A percentile compares a stretch with the other conserved stretches of the same genome.
Conservation (phyloP, 345 rosid genomes). For the Angophora floribunda region DNA sequence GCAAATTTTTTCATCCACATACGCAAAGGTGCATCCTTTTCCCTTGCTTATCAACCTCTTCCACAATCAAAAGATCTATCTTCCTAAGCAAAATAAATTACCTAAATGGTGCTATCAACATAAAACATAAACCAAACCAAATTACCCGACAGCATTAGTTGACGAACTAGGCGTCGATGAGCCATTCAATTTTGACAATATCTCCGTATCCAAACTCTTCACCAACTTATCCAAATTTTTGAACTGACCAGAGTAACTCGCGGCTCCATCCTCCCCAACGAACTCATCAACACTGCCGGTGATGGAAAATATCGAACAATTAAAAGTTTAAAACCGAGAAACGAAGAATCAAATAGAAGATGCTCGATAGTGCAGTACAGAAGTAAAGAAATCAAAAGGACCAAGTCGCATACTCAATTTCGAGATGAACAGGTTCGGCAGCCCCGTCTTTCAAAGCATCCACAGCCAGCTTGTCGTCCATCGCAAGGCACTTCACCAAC, state of each 20-base stretch:
- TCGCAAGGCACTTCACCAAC: conserved; percentile 59
- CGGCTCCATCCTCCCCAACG: conserved; percentile 22
- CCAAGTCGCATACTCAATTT: conserved; percentile 39
- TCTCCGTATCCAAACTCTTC: conserved; percentile 25
- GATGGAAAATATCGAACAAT: neutral
- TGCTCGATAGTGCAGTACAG: neutral
- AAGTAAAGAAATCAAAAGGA: neutral
- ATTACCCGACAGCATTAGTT: conserved; percentile 3
- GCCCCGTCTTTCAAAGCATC: conserved; percentile 48
- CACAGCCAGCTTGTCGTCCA: conserved; percentile 47
- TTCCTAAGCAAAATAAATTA: neutral
- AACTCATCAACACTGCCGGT: conserved; percentile 44
- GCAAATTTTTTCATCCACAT: neutral
- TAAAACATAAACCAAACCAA: conserved; percentile 10
- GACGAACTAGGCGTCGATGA: conserved; percentile 18
- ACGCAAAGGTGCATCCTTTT: neutral
- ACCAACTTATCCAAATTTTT: conserved; percentile 55
- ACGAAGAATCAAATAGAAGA: neutral
- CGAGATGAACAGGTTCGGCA: conserved; percentile 52
- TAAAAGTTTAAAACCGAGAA: neutral
- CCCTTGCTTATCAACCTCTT: neutral
- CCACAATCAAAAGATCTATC: neutral
- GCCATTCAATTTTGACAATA: conserved; percentile 35
- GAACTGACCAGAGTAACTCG: conserved; percentile 47
- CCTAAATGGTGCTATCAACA: neutral